A percentile compares a stretch with the other conserved stretches of the same genome.
phyloP scores from a whole-genome alignment of 2,329 filamentous ascomycete genomes.

The Colletotrichum orbiculare region DNA sequence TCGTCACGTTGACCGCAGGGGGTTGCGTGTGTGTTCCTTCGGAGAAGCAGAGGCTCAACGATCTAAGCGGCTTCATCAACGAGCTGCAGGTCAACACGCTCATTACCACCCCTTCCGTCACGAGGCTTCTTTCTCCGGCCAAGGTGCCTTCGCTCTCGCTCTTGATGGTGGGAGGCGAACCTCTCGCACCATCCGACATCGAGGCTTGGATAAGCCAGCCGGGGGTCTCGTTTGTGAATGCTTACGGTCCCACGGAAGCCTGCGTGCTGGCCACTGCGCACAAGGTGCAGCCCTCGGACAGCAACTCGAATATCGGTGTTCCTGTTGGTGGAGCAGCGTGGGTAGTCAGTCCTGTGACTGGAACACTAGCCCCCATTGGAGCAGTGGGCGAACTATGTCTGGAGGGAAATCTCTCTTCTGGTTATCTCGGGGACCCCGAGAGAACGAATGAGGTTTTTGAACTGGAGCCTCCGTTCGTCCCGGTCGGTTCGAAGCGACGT shows the following conservation, averaged over 20 bases:
- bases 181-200: conserved; percentile 3
- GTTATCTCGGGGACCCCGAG: conserved; percentile 37
- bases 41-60: conserved; percentile 58
- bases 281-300: background rate
- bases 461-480: conserved; percentile 3
- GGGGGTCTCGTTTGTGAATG: conserved; percentile 10
- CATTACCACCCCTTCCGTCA: conserved; percentile 61
- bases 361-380: conserved; percentile 43
- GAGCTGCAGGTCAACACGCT: conserved; percentile 62
- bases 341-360: conserved; percentile 43
- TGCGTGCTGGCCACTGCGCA: conserved; percentile 20
- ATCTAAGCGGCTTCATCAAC: conserved; percentile 61
- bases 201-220: conserved; percentile 16
- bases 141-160: conserved; percentile 14
- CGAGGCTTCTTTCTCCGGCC: conserved; percentile 6
- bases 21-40: conserved; percentile 70
- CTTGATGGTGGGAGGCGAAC: conserved; percentile 19
- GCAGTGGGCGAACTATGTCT: conserved; percentile 34
- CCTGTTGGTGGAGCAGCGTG: conserved; percentile 41
- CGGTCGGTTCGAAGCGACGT: conserved; percentile 29
- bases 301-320: conserved; percentile 19
- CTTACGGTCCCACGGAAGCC: conserved; percentile 21
- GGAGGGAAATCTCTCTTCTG: conserved; percentile 27
- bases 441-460: conserved; percentile 40
- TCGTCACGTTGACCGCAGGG: conserved; percentile 63